Percentiles rank a stretch among this genome's conserved stretches.
Evolutionary conservation across 2,329 filamentous ascomycete species (phyloP).

Genomic region (Penicillium occitanis): DNA sequence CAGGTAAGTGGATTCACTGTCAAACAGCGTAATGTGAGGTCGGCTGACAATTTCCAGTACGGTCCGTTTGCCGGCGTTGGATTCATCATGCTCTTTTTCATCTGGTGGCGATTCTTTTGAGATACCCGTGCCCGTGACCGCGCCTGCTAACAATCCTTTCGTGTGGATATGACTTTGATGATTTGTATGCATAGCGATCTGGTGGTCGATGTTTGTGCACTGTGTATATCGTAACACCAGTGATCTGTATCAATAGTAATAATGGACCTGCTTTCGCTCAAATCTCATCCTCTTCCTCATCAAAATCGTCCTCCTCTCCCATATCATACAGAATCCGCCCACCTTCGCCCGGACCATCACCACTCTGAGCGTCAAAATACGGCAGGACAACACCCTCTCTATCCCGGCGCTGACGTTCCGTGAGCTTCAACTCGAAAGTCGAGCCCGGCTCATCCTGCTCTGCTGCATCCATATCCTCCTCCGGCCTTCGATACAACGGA

Average conservation of each 20-base stretch:
- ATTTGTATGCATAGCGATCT: slow-evolving; percentile 22
- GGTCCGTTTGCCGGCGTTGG: slow-evolving; percentile 82
- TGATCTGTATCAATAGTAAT: slow-evolving; percentile 10
- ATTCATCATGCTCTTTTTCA: slow-evolving; percentile 78
- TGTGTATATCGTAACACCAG: neutral
- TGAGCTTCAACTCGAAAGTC: slow-evolving; percentile 83
- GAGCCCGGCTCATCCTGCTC: slow-evolving; percentile 62
- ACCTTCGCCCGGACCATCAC: slow-evolving; percentile 69
- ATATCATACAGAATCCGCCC: slow-evolving; percentile 96
- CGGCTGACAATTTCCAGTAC: slow-evolving; percentile 57
- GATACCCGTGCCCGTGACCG: slow-evolving; percentile 10
- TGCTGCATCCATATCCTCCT: slow-evolving; percentile 39
- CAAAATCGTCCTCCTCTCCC: slow-evolving; percentile 94
- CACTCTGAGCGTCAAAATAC: slow-evolving; percentile 94
- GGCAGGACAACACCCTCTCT: slow-evolving; percentile 87
- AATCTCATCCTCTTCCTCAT: slow-evolving; percentile 93
- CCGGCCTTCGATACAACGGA: slow-evolving; percentile 60
- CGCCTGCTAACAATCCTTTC: slow-evolving; percentile 23
- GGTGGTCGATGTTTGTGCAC: neutral
- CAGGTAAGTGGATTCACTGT: slow-evolving; percentile 53
- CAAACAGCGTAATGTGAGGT: neutral
- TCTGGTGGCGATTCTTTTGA: slow-evolving; percentile 93
- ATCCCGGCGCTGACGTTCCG: slow-evolving; percentile 84
- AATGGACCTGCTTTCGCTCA: slow-evolving; percentile 38
- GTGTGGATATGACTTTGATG: slow-evolving; percentile 41